Conservation (phyloP, 2,329 filamentous ascomycete genomes). For the Trichoderma sp. region DNA sequence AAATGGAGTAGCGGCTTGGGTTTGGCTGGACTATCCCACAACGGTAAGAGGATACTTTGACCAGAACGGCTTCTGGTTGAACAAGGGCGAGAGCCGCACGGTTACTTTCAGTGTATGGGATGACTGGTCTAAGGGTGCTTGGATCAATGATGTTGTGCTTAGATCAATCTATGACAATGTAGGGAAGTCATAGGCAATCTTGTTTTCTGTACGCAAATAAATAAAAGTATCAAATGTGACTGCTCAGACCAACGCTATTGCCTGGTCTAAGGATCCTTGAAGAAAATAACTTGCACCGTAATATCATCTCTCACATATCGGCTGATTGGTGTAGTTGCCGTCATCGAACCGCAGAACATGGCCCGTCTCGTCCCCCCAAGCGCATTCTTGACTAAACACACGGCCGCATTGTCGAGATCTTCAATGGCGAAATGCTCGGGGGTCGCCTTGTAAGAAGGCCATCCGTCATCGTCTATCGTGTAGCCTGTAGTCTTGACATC, state of each 20-base stretch:
- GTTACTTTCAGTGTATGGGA: constrained; percentile 27
- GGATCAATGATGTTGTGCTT: constrained; percentile 12
- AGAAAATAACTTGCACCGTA: constrained; percentile 82
- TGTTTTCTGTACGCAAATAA: too few relatives aligned
- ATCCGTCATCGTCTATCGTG: constrained; percentile 33
- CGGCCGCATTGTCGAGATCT: constrained; percentile 75
- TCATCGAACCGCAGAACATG: constrained; percentile 73
- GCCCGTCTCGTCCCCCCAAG: constrained; percentile 76
- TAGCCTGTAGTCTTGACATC: constrained; percentile 29
- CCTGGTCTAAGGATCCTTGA: constrained; percentile 33
- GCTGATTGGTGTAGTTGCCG: constrained; percentile 70
- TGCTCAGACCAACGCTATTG: too few relatives aligned
- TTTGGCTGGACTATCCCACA: constrained; percentile 30
- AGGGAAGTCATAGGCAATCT: not conserved
- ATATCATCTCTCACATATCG: constrained; percentile 71
- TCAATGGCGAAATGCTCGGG: constrained; percentile 70
- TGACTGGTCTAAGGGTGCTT: not conserved
- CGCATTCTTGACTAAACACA: constrained; percentile 79
- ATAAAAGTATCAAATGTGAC: too few relatives aligned
- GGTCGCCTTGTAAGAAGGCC: constrained; percentile 35
- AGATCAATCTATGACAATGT: constrained; percentile 17
- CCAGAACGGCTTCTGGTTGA: constrained; percentile 30
- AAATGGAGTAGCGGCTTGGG: constrained; percentile 29
- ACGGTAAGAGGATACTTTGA: constrained; percentile 30
- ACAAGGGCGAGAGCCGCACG: constrained; percentile 27